Conservation (phyloP, 306 rosid genomes). For the Medicago arabica region DNA sequence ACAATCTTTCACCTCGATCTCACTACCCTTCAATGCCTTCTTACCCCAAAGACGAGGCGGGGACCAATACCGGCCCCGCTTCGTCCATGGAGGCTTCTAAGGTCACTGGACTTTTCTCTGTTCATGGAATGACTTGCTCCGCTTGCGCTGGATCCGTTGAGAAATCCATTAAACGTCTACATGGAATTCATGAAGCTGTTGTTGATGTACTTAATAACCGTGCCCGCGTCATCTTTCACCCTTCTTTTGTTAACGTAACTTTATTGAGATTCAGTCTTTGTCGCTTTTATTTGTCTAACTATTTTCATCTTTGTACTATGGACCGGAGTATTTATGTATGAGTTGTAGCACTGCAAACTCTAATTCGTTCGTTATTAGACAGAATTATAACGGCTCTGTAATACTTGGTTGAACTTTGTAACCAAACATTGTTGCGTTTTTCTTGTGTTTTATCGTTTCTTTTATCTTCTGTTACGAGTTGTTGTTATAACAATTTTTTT, state of each 20-base stretch:
- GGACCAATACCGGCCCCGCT: background rate
- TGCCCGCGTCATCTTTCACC: slow-evolving; percentile 65
- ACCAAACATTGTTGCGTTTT: too few relatives aligned
- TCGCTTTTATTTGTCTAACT: background rate
- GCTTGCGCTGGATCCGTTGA: slow-evolving; percentile 84
- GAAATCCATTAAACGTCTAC: slow-evolving; percentile 74
- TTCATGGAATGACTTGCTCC: slow-evolving; percentile 75
- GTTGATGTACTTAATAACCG: slow-evolving; percentile 76
- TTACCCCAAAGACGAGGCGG: slow-evolving; percentile 52
- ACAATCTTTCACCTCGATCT: slow-evolving; percentile 50
- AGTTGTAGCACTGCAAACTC: too few relatives aligned
- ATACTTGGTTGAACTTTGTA: too few relatives aligned
- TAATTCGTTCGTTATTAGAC: too few relatives aligned
- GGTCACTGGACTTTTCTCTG: slow-evolving; percentile 59
- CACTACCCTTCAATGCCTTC: slow-evolving; percentile 80
- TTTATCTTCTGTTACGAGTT: too few relatives aligned
- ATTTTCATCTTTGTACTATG: too few relatives aligned
- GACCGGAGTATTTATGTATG: too few relatives aligned
- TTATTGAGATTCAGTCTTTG: too few relatives aligned
- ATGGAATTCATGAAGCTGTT: slow-evolving; percentile 71
- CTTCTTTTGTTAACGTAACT: slow-evolving; percentile 64
- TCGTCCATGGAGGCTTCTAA: slow-evolving; percentile 32
- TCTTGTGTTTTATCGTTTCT: too few relatives aligned
- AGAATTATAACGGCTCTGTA: too few relatives aligned
- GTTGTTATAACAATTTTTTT: too few relatives aligned